Percentiles rank a stretch among this genome's conserved stretches.
phyloP scores from a whole-genome alignment of 257 asterid species.

The Osmanthus fragrans region DNA sequence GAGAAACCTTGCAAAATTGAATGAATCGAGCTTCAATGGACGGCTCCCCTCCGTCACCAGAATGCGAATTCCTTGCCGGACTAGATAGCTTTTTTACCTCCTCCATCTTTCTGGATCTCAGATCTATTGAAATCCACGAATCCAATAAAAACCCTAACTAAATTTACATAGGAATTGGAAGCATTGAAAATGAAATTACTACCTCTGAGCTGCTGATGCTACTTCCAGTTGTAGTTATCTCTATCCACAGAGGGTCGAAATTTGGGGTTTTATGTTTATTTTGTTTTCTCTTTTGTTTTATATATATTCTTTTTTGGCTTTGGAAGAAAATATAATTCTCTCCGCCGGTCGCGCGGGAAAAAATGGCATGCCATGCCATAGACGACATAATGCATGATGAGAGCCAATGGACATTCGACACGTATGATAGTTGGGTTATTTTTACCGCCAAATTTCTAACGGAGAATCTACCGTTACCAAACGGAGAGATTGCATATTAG shows the following conservation, averaged over 20 bases:
- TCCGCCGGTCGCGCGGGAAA: conserved; percentile 52
- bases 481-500: not conserved
- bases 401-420: conserved; percentile 23
- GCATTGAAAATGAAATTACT: conserved; percentile 13
- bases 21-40: conserved; percentile 66
- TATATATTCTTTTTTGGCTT: conserved; percentile 17
- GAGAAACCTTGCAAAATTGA: conserved; percentile 66
- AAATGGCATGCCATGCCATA: conserved; percentile 32
- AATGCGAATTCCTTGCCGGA: conserved; percentile 26
- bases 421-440: conserved; percentile 23
- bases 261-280: conserved; percentile 15
- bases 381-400: conserved; percentile 34
- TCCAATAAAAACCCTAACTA: conserved; percentile 35
- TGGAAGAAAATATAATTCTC: conserved; percentile 34
- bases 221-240: conserved; percentile 28
- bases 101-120: conserved; percentile 53
- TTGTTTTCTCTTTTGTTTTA: not conserved
- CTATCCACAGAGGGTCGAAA: conserved; percentile 25
- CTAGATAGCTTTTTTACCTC: conserved; percentile 39
- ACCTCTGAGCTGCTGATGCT: conserved; percentile 31
- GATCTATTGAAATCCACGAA: conserved; percentile 34
- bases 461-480: not conserved
- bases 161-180: conserved; percentile 2
- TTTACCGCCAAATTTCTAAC: conserved; percentile 48
- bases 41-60: conserved; percentile 38